Evolutionary conservation across 768 basidiomycete species (phyloP), one percentile per base, ranked within the genome.

Genomic region (Polyporus arcularius): DNA sequence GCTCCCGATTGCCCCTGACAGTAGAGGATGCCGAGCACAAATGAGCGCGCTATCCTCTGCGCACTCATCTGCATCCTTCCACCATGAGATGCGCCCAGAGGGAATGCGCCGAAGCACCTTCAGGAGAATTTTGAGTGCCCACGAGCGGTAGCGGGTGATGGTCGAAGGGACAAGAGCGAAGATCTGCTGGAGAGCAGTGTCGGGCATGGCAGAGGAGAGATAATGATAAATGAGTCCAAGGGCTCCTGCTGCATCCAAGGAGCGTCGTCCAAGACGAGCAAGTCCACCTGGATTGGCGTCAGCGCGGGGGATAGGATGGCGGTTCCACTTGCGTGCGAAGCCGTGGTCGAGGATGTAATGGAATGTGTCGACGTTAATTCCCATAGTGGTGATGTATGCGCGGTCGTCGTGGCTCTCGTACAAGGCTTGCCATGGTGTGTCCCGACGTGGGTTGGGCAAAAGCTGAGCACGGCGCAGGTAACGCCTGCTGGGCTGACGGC

Each of bases 321-420:
- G 1, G 11, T 65, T 46, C 68, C 65, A 69, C 0, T 10, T 26
- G 8, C 26, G 2, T 0, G 32, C 42, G 67, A 81, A 81, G 4
- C 79, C 76, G 5, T 56, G 56, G 0, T 52, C 43, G 0, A 80
- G 62, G 9, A 82, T 68, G 30, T 65, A 64, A 2, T 71, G 4
- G 61, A 80, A 80, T 0, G 76, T 79, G 1, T 14, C 56, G 3
- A 74, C 69, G 73, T 72, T 63, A 11, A 72, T 16, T 1, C 70
- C 69, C 71, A 72, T 71, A 0, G 77, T 82, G 0, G 76, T 81
- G 40, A 82, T 81, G 61, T 73, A 81, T 4, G 76, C 78, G 2
- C 74, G 61, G 55, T 81, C 74, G 60, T 68, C 70, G 10, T 54
- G 64, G 41, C 71, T 73, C 0, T 60, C 53, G 40, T 68, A 76